A percentile compares a stretch with the other conserved stretches of the same genome.
Conservation (phyloP, 805 yeast genomes). For the Barnettozyma pratensis region DNA sequence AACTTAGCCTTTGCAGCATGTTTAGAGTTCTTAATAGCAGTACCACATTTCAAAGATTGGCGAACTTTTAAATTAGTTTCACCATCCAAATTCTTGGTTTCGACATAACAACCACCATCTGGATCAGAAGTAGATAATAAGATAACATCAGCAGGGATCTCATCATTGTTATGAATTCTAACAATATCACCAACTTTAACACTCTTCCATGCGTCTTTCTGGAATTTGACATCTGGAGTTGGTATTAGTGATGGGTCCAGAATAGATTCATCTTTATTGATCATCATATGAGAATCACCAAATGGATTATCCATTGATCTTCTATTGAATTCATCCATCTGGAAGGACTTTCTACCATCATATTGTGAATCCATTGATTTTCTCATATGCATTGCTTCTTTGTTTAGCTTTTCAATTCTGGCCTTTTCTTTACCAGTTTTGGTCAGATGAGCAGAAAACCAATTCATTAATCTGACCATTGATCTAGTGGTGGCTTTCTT, state of each 20-base stretch:
- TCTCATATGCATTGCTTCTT: constrained; percentile 26
- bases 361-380: constrained; percentile 36
- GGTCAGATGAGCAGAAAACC: constrained; percentile 30
- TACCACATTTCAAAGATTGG: constrained; percentile 63
- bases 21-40: constrained; percentile 41
- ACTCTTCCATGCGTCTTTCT: constrained; percentile 58
- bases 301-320: constrained; percentile 24
- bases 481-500: constrained; percentile 44
- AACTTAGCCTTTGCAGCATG: constrained; percentile 50
- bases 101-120: constrained; percentile 68
- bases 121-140: constrained; percentile 61
- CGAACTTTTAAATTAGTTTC: constrained; percentile 73
- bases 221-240: constrained; percentile 39
- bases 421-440: constrained; percentile 34
- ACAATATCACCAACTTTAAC: constrained; percentile 71
- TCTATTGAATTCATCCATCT: constrained; percentile 21
- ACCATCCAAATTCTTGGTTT: constrained; percentile 80
- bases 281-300: constrained; percentile 19
- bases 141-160: constrained; percentile 73
- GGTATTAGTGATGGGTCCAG: constrained; percentile 58
- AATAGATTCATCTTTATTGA: constrained; percentile 40
- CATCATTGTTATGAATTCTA: constrained; percentile 69
- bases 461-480: constrained; percentile 16
- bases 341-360: constrained; percentile 25
- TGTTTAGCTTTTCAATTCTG: constrained; percentile 22